phyloP scores from a whole-genome alignment of 306 rosid genomes.

The Rosa rugosa region DNA sequence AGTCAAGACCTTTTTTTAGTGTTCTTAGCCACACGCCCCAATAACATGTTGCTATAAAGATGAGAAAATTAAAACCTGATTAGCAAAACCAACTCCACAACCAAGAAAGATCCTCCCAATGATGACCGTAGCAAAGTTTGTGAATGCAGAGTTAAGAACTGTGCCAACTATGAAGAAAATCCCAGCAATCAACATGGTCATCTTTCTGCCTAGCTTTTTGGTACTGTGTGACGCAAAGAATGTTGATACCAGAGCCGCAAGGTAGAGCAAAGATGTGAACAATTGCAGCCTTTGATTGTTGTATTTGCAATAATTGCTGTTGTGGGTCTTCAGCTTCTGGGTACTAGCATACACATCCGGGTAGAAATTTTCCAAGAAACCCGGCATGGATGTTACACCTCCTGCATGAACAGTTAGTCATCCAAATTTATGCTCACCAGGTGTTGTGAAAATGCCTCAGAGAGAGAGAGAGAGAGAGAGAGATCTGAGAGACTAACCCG shows the following conservation, averaged over 20 bases:
- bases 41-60: neutral
- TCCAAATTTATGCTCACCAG: neutral
- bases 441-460: neutral
- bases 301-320: constrained; percentile 64
- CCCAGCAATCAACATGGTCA: constrained; percentile 70
- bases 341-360: constrained; percentile 46
- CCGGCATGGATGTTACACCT: constrained; percentile 62
- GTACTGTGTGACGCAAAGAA: constrained; percentile 64
- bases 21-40: neutral
- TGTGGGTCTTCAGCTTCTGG: constrained; percentile 10
- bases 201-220: constrained; percentile 49
- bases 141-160: constrained; percentile 49
- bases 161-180: constrained; percentile 56
- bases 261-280: constrained; percentile 65
- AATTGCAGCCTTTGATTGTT: constrained; percentile 53
- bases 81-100: constrained; percentile 71
- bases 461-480: neutral
- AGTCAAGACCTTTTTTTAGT: neutral
- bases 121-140: constrained; percentile 50
- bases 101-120: constrained; percentile 65
- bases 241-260: constrained; percentile 53
- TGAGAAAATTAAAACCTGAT: constrained; percentile 39
- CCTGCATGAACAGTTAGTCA: constrained; percentile 35
- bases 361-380: constrained; percentile 56
- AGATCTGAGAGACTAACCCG: constrained; percentile 10